These are phyloP conservation scores for Oligophagozyma castellii DNA, from an alignment of 1,139 yeast genomes.

Conservation along the genomic window DNA sequence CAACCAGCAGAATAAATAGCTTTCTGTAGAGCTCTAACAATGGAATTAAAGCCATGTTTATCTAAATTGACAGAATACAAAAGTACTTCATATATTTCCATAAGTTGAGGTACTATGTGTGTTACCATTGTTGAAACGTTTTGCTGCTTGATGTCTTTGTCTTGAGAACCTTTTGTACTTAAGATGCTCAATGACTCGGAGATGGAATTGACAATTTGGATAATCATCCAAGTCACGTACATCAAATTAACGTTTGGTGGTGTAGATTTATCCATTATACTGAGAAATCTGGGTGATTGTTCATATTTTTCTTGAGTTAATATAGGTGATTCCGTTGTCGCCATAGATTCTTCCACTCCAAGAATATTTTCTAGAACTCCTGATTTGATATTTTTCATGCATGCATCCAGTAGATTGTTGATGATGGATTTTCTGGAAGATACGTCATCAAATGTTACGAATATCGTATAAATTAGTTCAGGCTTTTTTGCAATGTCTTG, in stretches of 20 bases:
- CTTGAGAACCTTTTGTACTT: conserved; percentile 25
- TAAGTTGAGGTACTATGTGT: conserved; percentile 24
- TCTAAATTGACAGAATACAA: conserved; percentile 52
- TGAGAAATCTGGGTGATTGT: conserved; percentile 47
- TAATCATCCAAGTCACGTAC: conserved; percentile 47
- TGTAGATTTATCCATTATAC: conserved; percentile 63
- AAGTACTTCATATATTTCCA: conserved; percentile 18
- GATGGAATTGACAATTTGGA: conserved; percentile 38
- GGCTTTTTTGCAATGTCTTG: conserved; percentile 47
- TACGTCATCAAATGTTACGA: conserved; percentile 45
- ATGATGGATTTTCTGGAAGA: conserved; percentile 49
- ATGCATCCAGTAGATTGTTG: conserved; percentile 40
- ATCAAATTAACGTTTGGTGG: conserved; percentile 51
- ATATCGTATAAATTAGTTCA: conserved; percentile 37
- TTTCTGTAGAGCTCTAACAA: conserved; percentile 64
- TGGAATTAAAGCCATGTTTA: conserved; percentile 46
- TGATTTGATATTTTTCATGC: conserved; percentile 25
- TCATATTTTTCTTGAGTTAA: conserved; percentile 26
- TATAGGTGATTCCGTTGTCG: conserved; percentile 19
- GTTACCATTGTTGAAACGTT: conserved; percentile 24
- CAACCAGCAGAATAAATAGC: conserved; percentile 74
- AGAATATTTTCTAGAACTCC: conserved; percentile 27
- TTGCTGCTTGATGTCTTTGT: conserved; percentile 1
- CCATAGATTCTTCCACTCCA: conserved; percentile 23
- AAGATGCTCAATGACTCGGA: conserved; percentile 58